Conservation (phyloP, 306 rosid genomes). For the Benincasa hispida region DNA sequence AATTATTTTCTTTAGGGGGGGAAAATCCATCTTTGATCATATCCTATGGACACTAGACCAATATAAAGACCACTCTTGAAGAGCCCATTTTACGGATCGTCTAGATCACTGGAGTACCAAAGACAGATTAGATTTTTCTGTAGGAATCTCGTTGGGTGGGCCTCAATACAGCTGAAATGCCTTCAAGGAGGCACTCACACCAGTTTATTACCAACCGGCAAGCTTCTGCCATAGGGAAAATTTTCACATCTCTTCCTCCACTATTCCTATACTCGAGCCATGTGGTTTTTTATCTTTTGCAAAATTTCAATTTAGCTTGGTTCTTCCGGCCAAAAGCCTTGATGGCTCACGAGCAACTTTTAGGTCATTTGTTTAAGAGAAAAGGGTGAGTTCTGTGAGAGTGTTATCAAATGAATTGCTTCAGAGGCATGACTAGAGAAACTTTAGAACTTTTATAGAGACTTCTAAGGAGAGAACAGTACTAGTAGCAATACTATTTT, state of each 20-base stretch:
- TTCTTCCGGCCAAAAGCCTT: background rate
- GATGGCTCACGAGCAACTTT: background rate
- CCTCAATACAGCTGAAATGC: background rate
- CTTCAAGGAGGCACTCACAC: background rate
- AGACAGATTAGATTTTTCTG: background rate
- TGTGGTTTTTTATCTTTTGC: background rate
- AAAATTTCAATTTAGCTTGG: background rate
- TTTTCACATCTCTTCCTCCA: background rate
- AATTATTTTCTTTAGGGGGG: no score
- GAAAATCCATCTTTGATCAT: background rate
- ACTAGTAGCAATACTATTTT: background rate
- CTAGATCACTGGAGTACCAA: background rate
- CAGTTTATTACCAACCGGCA: background rate
- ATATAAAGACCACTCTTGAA: background rate
- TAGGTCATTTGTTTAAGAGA: background rate
- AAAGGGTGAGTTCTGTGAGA: background rate
- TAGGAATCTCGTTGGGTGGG: background rate
- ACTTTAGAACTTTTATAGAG: background rate
- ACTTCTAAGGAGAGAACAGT: background rate
- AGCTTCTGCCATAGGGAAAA: background rate
- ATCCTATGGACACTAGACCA: background rate
- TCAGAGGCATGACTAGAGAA: background rate
- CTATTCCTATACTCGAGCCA: background rate
- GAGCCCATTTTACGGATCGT: background rate
- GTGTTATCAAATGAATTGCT: background rate